phyloP scores from a whole-genome alignment of 805 yeast genomes.

The Komagataella kurtzmanii region DNA sequence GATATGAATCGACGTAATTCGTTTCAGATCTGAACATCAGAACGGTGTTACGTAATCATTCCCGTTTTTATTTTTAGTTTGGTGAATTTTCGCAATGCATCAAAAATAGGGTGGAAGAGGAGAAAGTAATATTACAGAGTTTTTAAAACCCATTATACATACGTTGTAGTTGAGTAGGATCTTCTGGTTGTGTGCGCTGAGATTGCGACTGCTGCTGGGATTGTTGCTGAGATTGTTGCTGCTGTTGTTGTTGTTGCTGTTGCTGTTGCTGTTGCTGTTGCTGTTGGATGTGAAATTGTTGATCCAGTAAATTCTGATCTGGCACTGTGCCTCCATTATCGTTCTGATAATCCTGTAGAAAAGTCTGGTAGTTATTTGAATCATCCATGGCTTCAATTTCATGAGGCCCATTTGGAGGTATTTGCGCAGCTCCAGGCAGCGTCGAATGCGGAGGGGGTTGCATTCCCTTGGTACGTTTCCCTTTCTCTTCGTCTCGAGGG shows the following conservation, averaged over 20 bases:
- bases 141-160: background rate
- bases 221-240: constrained; percentile 4
- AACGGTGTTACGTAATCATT: background rate
- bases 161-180: constrained; percentile 4
- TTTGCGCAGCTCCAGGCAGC: background rate
- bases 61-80: too few species aligned
- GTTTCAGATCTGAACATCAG: background rate
- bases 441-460: constrained; percentile 1
- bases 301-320: constrained; percentile 7
- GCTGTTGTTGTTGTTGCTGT: constrained; percentile 8
- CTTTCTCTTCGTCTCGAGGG: constrained; percentile 74
- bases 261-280: constrained; percentile 4
- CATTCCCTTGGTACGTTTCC: constrained; percentile 16
- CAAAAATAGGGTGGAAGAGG: too few species aligned
- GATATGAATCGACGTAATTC: background rate
- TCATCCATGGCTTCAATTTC: constrained; percentile 7
- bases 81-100: too few species aligned
- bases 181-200: constrained; percentile 7
- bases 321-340: constrained; percentile 10
- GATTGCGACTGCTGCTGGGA: constrained; percentile 6
- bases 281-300: background rate
- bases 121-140: background rate
- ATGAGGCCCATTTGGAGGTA: background rate
- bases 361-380: constrained; percentile 3
- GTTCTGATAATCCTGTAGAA: constrained; percentile 3